Base-by-base conservation (phyloP, 2,329 filamentous ascomycete genomes). In the Polychaeton citri region DNA sequence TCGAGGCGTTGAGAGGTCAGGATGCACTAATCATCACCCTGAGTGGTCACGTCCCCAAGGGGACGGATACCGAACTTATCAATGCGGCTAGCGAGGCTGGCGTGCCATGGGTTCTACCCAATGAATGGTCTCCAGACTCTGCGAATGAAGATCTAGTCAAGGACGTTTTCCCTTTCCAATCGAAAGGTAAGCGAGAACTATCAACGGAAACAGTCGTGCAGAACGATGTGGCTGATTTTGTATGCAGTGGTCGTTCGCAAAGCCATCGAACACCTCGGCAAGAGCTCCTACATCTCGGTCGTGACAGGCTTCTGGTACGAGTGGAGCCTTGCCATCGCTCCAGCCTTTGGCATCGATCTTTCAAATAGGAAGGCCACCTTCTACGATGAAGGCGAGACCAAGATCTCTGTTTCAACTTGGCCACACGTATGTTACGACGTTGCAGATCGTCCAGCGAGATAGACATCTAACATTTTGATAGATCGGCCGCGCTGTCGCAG, bases 321-420 rank as follows among this genome's bases (percentile, higher is more conserved):
- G 35, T 63, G 51, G 39, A 57, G 52, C 33, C 43, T 63, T 2
- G 46, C 48, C 1, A 46, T 51, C 24, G 39, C 45, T 18, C 38
- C 44, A 2, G 44, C 46, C 28, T 59, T 49, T 34, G 61, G 60
- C 2, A 59, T 63, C 40, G 58, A 62, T 34, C 46, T 63, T 17
- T 35, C 17, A 18, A n/a, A 20, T 9, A 8, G 43, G 12, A 48
- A 37, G 4, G 46, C 52, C 1, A 51, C 46, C 1, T 49, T 61
- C 16, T 72, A 63, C 38, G 73, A 74, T 40, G 69, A 73, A 19
- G 78, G 78, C 0, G 64, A 63, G 15, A 66, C 62, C 2, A 64
- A 57, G 36, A 70, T 79, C 46, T 72, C 68, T 41, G 69, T 61
- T 0, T 72, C 68, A 9, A 81, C 79, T 0, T 75, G 71, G 64